Evolutionary conservation across 768 basidiomycete genomes (phyloP).

Genomic region (Coprinopsis strossmayeri): DNA sequence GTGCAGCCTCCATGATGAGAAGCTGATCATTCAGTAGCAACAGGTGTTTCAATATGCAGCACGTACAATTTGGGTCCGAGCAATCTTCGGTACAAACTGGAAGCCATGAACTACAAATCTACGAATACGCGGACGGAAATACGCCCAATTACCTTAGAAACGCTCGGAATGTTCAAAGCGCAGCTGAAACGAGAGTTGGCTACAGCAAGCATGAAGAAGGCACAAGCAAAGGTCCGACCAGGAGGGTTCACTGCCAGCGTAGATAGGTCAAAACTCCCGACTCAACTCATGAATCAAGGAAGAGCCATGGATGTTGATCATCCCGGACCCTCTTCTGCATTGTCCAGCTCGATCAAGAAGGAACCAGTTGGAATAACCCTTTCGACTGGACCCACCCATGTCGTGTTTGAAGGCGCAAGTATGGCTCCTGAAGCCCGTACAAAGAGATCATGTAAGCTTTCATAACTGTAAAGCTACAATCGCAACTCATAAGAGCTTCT

Average conservation of each 20-base stretch:
- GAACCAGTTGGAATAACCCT: constrained; percentile 25
- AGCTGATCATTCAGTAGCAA: background rate
- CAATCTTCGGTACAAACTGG: constrained; percentile 60
- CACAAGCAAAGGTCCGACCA: constrained; percentile 21
- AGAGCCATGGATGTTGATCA: constrained; percentile 16
- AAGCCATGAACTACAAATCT: constrained; percentile 42
- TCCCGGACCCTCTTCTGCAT: constrained; percentile 2
- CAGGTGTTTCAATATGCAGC: constrained; percentile 61
- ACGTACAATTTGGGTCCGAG: constrained; percentile 50
- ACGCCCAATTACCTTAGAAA: constrained; percentile 40
- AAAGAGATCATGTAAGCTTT: constrained; percentile 51
- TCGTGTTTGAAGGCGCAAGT: constrained; percentile 34
- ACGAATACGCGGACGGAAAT: constrained; percentile 30
- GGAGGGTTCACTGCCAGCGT: constrained; percentile 23
- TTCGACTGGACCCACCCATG: constrained; percentile 21
- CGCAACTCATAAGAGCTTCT: background rate
- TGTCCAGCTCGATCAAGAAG: constrained; percentile 24
- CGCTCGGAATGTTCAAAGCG: constrained; percentile 38
- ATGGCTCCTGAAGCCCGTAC: constrained; percentile 30
- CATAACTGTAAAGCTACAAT: background rate
- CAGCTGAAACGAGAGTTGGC: constrained; percentile 42
- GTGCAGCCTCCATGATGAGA: background rate
- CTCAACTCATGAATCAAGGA: constrained; percentile 15
- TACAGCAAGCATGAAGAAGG: constrained; percentile 25
- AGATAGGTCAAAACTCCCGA: constrained; percentile 29